A percentile compares a stretch with the other conserved stretches of the same genome.
phyloP scores from a whole-genome alignment of 164 flowering plant species.

The Umbellularia californica region DNA sequence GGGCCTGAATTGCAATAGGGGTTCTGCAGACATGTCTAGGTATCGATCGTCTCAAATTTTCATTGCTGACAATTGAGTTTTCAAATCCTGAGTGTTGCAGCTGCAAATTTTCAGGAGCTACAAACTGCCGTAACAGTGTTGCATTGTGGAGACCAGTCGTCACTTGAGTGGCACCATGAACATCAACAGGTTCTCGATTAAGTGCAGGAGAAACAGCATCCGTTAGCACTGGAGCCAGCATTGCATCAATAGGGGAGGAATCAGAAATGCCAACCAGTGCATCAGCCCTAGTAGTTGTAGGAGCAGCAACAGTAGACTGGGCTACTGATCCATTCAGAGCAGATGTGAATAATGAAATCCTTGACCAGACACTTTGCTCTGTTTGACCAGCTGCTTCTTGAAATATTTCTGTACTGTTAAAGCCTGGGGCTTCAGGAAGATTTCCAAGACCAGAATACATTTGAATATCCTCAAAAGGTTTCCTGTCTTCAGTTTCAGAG shows the following conservation, averaged over 20 bases:
- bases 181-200: conserved; percentile 26
- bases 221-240: conserved; percentile 32
- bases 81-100: conserved; percentile 34
- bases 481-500: conserved; percentile 42
- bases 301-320: background rate
- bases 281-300: conserved; percentile 14
- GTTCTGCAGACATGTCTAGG: conserved; percentile 36
- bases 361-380: conserved; percentile 34
- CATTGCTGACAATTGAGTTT: conserved; percentile 24
- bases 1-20: conserved; percentile 63
- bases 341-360: conserved; percentile 16
- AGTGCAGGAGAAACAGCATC: conserved; percentile 44
- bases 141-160: conserved; percentile 11
- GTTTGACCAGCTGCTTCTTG: conserved; percentile 20
- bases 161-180: conserved; percentile 14
- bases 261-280: background rate
- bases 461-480: conserved; percentile 34
- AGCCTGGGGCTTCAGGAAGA: conserved; percentile 4
- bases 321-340: conserved; percentile 10
- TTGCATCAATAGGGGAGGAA: background rate
- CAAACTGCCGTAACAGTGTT: conserved; percentile 12
- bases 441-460: conserved; percentile 5
- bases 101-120: conserved; percentile 21
- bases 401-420: conserved; percentile 21
- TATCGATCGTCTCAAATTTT: conserved; percentile 31